Percentiles rank a stretch among this genome's conserved stretches.
These are phyloP conservation scores for Kwoniella sp. DNA, from an alignment of 768 basidiomycete genomes.

Conservation along the genomic window DNA sequence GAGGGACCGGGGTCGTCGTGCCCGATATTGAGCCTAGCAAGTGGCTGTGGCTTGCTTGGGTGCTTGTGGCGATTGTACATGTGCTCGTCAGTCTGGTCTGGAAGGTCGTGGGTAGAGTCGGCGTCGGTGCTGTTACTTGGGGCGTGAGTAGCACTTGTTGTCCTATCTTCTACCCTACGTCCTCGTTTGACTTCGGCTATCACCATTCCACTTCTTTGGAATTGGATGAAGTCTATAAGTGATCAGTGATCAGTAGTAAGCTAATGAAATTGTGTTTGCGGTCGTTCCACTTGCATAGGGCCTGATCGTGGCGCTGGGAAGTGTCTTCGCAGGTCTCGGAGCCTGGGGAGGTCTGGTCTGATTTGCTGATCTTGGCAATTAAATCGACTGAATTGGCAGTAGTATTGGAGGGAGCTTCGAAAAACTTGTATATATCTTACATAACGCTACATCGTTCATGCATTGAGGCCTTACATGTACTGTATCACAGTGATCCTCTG, in stretches of 20 bases:
- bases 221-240: too few relatives aligned
- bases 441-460: too few relatives aligned
- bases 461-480: too few relatives aligned
- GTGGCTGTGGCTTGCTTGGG: slow-evolving; percentile 48
- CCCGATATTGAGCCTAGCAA: slow-evolving; percentile 32
- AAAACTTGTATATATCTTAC: too few relatives aligned
- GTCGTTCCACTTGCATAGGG: too few relatives aligned
- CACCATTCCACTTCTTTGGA: too few relatives aligned
- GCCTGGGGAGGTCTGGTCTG: slow-evolving; percentile 51
- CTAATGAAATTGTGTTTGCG: slow-evolving; percentile 12
- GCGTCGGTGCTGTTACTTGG: slow-evolving; percentile 55
- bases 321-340: slow-evolving; percentile 54
- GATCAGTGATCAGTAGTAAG: too few relatives aligned
- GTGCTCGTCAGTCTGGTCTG: slow-evolving; percentile 45
- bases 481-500: too few relatives aligned
- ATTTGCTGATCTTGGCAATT: not conserved
- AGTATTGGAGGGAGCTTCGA: too few relatives aligned
- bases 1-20: not conserved
- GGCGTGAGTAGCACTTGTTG: slow-evolving; percentile 51
- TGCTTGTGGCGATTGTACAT: slow-evolving; percentile 38
- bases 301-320: slow-evolving; percentile 53
- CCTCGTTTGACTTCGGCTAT: too few relatives aligned
- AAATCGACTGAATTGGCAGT: too few relatives aligned
- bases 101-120: slow-evolving; percentile 50
- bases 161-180: too few relatives aligned